Evolutionary conservation across 225 moss, liverwort and hornwort species (phyloP).

Genomic region (Antitrichia curtipendula): DNA sequence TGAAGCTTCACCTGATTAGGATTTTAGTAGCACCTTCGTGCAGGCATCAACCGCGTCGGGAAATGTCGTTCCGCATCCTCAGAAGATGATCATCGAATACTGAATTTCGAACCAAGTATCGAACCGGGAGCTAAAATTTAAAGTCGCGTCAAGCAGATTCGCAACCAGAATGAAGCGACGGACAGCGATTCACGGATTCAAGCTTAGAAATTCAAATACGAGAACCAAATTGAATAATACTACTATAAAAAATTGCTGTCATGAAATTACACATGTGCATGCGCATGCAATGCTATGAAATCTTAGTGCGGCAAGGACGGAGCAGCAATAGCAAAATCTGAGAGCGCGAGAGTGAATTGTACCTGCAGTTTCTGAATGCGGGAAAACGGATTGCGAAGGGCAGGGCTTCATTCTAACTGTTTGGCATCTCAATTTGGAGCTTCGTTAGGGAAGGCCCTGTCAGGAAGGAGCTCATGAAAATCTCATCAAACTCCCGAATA

Average conservation of each 20-base stretch:
- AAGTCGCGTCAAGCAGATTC: not conserved
- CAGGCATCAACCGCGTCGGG: not conserved
- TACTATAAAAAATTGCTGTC: not conserved
- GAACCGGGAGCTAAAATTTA: not conserved
- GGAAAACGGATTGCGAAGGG: not conserved
- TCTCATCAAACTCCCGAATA: too few relatives aligned
- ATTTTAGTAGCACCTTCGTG: not conserved
- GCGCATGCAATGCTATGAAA: not conserved
- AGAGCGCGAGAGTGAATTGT: not conserved
- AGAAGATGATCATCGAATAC: not conserved
- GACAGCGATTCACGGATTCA: not conserved
- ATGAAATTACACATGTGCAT: too few relatives aligned
- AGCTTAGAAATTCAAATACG: not conserved
- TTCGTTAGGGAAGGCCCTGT: not conserved
- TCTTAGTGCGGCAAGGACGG: not conserved
- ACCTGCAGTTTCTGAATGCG: not conserved
- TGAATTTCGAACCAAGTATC: not conserved
- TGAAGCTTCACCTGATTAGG: not conserved
- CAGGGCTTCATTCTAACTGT: not conserved
- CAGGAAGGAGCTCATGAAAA: not conserved
- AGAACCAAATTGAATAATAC: not conserved
- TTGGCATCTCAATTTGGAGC: not conserved
- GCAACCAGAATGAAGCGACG: not conserved
- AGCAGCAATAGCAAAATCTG: not conserved
- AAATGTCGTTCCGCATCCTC: not conserved